These are phyloP conservation scores for Cladophialophora exuberans DNA, from an alignment of 2,329 filamentous ascomycete species.

Conservation along the genomic window DNA sequence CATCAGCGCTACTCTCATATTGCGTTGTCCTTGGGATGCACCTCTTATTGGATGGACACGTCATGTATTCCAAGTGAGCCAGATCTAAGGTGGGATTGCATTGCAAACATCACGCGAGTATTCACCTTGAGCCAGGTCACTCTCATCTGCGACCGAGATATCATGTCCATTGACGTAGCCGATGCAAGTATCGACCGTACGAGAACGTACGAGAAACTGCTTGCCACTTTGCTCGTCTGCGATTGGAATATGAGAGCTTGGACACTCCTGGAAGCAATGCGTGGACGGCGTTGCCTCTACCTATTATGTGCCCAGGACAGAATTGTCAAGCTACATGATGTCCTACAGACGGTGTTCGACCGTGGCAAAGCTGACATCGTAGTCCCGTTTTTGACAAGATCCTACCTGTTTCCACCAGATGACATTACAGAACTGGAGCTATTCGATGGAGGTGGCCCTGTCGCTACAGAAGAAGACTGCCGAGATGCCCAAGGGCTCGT, in stretches of 20 bases:
- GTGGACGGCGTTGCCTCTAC: not conserved
- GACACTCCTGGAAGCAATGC: constrained; percentile 35
- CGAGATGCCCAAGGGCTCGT: constrained; percentile 17
- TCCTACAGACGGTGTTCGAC: not conserved
- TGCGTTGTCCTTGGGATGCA: not conserved
- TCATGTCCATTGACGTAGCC: constrained; percentile 35
- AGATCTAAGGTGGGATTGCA: constrained; percentile 32
- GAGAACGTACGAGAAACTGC: constrained; percentile 24
- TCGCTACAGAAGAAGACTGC: constrained; percentile 10
- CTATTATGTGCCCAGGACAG: not conserved
- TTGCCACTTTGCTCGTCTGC: constrained; percentile 31
- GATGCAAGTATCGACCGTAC: constrained; percentile 16
- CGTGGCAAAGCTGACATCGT: not conserved
- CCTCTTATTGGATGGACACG: constrained; percentile 39
- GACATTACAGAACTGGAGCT: constrained; percentile 17
- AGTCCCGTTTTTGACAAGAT: not conserved
- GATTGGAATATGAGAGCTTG: constrained; percentile 37
- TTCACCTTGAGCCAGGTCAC: constrained; percentile 31
- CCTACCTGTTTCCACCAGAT: constrained; percentile 7
- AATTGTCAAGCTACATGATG: not conserved
- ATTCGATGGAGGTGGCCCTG: constrained; percentile 11
- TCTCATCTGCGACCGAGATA: constrained; percentile 34
- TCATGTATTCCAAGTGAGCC: constrained; percentile 36
- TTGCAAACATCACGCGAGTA: constrained; percentile 33
- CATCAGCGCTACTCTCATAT: not conserved